Base-by-base conservation (phyloP, 352 stramenopile species). In the Phytophthora pisi region DNA sequence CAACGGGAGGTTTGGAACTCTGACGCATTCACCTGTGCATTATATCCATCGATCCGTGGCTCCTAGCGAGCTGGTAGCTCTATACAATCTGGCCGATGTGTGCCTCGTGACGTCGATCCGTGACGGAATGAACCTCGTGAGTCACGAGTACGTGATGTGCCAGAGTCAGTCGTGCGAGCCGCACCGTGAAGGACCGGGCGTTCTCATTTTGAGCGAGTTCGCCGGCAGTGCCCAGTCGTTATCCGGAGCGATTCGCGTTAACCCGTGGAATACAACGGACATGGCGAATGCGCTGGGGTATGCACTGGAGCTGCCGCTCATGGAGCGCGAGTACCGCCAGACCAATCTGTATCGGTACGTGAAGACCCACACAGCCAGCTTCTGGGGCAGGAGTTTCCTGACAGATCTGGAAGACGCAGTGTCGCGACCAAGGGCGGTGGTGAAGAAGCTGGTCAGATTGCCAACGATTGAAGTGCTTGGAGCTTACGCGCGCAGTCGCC, bases 71-170 rank as follows among this genome's bases (percentile, higher is more conserved):
- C 81, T 97, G 0, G 89, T 96, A 28, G 89, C 90, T 18, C 87
- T 96, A 6, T 97, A 97, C 66, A 94, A 96, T 55, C 65, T 96
- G n/a, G 89, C 90, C 9, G 86, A 97, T 53, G 89, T 93, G 5
- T 96, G 89, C 24, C 64, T 97, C n/a, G 89, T 97, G 52, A 97
- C 90, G 0, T 96, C 87, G n/a, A 77, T 96, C 15, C 79, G 89
- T 34, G 90, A 97, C 53, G 90, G 90, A 13, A 96, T 97, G 89
- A 97, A 97, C 60, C 82, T 97, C 6, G 90, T 97, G 23, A 93
- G 83, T 58, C 83, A 97, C 65, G 90, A 97, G 67, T 97, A 93
- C 61, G 88, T 97, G 28, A 91, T 92, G 59, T 94, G 88, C 51
- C 89, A 97, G 66, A 89, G 66, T 56, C 67, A 81, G 18, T 74